These are phyloP conservation scores for Linnemannia hyalina DNA, from an alignment of 192 early-diverging fungal genomes.

Conservation along the genomic window DNA sequence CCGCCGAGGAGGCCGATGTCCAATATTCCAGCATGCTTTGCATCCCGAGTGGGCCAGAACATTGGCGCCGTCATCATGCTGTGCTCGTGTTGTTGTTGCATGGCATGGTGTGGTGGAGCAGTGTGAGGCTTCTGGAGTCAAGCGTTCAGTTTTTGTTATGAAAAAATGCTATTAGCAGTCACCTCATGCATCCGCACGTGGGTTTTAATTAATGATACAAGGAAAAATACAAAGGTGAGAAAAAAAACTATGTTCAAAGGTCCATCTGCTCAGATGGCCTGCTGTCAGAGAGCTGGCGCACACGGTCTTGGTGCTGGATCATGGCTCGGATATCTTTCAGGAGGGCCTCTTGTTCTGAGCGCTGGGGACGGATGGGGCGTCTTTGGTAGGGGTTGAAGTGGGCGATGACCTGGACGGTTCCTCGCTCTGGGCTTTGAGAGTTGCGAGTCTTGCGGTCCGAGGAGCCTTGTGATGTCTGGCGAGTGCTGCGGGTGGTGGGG, in stretches of 20 bases:
- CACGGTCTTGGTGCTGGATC: conserved; percentile 39
- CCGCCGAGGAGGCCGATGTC: conserved; percentile 37
- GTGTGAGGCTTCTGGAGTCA: not conserved
- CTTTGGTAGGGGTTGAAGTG: conserved; percentile 52
- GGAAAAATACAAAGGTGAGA: not conserved
- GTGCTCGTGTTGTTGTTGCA: conserved; percentile 31
- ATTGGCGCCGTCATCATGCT: conserved; percentile 19
- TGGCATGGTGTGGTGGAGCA: conserved; percentile 24
- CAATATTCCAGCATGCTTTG: conserved; percentile 23
- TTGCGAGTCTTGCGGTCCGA: not conserved
- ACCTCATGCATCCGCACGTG: not conserved
- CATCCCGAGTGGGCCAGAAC: conserved; percentile 18
- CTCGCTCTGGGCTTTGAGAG: conserved; percentile 10
- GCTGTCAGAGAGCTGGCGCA: not conserved
- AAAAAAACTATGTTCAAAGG: conserved; percentile 3
- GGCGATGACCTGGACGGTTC: conserved; percentile 23
- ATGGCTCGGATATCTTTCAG: conserved; percentile 34
- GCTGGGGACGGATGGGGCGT: conserved; percentile 38
- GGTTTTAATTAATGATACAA: conserved; percentile 4
- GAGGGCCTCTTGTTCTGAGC: conserved; percentile 16
- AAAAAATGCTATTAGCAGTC: not conserved
- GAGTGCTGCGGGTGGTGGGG: not conserved
- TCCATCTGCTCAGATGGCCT: conserved; percentile 31
- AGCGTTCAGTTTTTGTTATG: conserved; percentile 1
- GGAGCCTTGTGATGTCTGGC: not conserved